These are phyloP conservation scores for Trypanosomatidae sp. DNA, from an alignment of 208 protist genomes.

Conservation along the genomic window DNA sequence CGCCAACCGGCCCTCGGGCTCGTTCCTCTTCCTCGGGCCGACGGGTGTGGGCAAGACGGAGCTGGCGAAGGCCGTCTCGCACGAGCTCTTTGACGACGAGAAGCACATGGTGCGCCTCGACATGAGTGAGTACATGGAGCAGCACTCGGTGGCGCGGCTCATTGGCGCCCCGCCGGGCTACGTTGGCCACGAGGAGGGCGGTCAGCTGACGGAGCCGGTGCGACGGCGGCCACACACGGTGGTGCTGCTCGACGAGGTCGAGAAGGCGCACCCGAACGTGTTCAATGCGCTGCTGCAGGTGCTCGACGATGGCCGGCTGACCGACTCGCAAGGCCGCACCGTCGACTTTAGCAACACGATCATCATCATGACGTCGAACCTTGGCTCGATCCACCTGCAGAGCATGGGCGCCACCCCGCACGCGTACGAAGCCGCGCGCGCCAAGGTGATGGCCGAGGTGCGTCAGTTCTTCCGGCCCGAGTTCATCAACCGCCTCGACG, in stretches of 20 bases:
- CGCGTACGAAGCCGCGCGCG: slow-evolving; percentile 29
- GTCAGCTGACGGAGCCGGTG: slow-evolving; percentile 97
- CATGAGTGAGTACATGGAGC: slow-evolving; percentile 99
- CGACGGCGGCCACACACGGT: slow-evolving; percentile 95
- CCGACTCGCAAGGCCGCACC: slow-evolving; percentile 93
- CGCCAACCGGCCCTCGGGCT: slow-evolving; percentile 85
- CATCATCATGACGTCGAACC: slow-evolving; percentile 97
- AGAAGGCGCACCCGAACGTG: slow-evolving; percentile 97
- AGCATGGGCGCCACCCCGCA: slow-evolving; percentile 22
- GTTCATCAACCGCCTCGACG: slow-evolving; percentile 98
- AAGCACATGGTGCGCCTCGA: slow-evolving; percentile 96
- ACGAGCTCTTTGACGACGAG: slow-evolving; percentile 96
- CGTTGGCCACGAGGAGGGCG: slow-evolving; percentile 97
- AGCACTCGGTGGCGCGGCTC: slow-evolving; percentile 91
- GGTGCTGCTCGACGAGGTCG: slow-evolving; percentile 98
- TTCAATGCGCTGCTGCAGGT: slow-evolving; percentile 97
- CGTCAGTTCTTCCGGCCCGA: slow-evolving; percentile 91
- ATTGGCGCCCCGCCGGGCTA: slow-evolving; percentile 98
- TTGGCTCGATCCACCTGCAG: slow-evolving; percentile 82
- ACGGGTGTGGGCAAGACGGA: slow-evolving; percentile 96
- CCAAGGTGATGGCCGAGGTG: slow-evolving; percentile 83
- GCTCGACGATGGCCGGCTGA: slow-evolving; percentile 97
- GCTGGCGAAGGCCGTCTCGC: slow-evolving; percentile 92
- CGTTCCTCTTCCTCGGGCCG: slow-evolving; percentile 95
- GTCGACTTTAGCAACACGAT: slow-evolving; percentile 98